Evolutionary conservation across 768 basidiomycete genomes (phyloP).

Genomic region (Sarcodon aspratus): DNA sequence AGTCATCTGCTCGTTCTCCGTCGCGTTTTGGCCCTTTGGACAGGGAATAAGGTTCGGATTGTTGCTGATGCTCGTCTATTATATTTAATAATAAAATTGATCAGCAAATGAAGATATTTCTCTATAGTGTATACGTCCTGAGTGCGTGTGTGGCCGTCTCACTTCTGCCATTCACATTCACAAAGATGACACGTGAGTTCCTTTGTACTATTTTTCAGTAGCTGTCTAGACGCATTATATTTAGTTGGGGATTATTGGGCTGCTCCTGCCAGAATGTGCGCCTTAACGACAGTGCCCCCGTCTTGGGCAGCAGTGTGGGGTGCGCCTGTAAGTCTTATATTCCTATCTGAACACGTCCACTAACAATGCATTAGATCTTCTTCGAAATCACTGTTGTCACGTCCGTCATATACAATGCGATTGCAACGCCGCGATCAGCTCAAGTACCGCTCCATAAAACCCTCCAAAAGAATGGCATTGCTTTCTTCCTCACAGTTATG

Average conservation of each 20-base stretch:
- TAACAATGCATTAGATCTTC: conserved; percentile 13
- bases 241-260: conserved; percentile 17
- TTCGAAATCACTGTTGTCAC: conserved; percentile 23
- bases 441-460: conserved; percentile 15
- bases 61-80: no score
- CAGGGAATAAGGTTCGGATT: no score
- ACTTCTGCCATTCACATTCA: conserved; percentile 13
- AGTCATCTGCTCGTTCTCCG: no score
- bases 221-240: no score
- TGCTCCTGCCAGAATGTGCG: conserved; percentile 14
- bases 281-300: conserved; percentile 9
- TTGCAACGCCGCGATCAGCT: conserved; percentile 20
- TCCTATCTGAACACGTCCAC: not conserved
- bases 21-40: no score
- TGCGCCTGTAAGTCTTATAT: conserved; percentile 17
- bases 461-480: conserved; percentile 23
- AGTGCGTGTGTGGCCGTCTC: conserved; percentile 14
- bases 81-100: not conserved
- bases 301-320: conserved; percentile 18
- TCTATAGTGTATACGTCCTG: not conserved
- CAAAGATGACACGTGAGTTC: conserved; percentile 15
- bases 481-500: conserved; percentile 20
- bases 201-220: no score
- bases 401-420: conserved; percentile 21
- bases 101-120: no score